Evolutionary conservation across 192 early-diverging fungal genomes (phyloP), one percentile per base, ranked within the genome.

Genomic region (Fimicolochytrium jonesii): DNA sequence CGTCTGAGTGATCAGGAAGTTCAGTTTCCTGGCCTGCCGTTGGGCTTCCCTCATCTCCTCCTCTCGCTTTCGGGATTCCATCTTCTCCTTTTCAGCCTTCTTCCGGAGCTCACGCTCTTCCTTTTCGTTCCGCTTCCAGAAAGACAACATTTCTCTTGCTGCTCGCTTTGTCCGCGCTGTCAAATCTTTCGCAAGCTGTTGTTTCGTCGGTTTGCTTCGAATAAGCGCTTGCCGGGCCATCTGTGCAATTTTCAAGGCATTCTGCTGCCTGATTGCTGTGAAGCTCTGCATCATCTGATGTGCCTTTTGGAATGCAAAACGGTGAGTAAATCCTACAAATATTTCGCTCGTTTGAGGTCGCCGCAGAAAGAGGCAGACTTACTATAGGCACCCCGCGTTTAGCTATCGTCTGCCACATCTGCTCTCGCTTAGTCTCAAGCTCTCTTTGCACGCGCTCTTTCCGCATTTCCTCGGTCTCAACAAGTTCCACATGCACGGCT

Each of bases 1-100:
- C 0, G 92, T 95, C 63, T 95, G 92, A 0, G 89, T 87, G 47
- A 95, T 91, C 59, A 95, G 76, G 61, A 95, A 95, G 67, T 95
- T 92, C 51, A 95, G 82, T 66, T 95, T 95, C 49, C 91, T 82
- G 7, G 84, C 85, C 66, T 95, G 92, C 39, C 92, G 79, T 33
- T 85, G 76, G 4, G 84, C 78, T 56, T 95, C 92, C 32, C 91
- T 83, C 29, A 75, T 72, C 67, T 93, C 92, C 58, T 95, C 92
- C 61, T 92, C 90, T 18, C 83, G 78, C 33, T 87, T 77, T 45
- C 84, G 72, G 39, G 76, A 73, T 65, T 95, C 92, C 22, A 88
- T 68, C 1, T 90, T 88, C 71, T 95, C 92, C 47, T 82, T 86
- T 68, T 95, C 91, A 0, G 91, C 91, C 56, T 86, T 86, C 70